Evolutionary conservation across 2,329 filamentous ascomycete genomes (phyloP).

Genomic region (Sphaerulina vaccinii): DNA sequence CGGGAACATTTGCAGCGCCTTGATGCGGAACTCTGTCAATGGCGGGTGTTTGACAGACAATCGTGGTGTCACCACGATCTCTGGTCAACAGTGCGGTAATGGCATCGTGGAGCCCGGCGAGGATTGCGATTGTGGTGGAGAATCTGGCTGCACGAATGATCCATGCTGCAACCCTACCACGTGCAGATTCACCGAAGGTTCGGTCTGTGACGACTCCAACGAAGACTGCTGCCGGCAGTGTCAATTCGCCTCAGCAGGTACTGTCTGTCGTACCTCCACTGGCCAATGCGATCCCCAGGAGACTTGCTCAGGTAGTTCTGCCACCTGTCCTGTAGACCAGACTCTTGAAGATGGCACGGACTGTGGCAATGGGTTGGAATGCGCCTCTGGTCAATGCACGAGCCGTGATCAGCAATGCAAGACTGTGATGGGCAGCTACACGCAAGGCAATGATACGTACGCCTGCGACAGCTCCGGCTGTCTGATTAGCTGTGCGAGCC

Average conservation of each 20-base stretch:
- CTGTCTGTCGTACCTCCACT: conserved; percentile 76
- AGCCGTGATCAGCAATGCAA: conserved; percentile 87
- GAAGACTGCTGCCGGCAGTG: conserved; percentile 79
- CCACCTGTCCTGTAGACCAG: conserved; percentile 71
- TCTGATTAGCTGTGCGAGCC: conserved; percentile 71
- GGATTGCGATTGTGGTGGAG: conserved; percentile 92
- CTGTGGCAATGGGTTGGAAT: conserved; percentile 72
- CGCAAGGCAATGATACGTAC: conserved; percentile 71
- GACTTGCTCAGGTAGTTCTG: conserved; percentile 69
- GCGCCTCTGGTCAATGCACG: conserved; percentile 92
- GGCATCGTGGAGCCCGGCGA: conserved; percentile 94
- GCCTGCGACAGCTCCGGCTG: conserved; percentile 76
- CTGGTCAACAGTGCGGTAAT: conserved; percentile 86
- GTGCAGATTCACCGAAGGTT: conserved; percentile 74
- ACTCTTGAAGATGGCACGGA: conserved; percentile 66
- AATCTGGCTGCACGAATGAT: conserved; percentile 68
- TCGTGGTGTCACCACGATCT: conserved; percentile 75
- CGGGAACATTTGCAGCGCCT: conserved; percentile 88
- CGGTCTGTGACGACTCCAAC: conserved; percentile 81
- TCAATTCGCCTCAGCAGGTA: conserved; percentile 64
- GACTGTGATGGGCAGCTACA: conserved; percentile 74
- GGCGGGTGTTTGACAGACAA: conserved; percentile 81
- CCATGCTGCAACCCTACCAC: conserved; percentile 80
- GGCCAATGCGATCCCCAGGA: conserved; percentile 84
- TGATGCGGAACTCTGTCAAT: conserved; percentile 74